A percentile compares a stretch with the other conserved stretches of the same genome.
These are phyloP conservation scores for Exophiala alcalophila DNA, from an alignment of 2,329 filamentous ascomycete species.

Conservation along the genomic window DNA sequence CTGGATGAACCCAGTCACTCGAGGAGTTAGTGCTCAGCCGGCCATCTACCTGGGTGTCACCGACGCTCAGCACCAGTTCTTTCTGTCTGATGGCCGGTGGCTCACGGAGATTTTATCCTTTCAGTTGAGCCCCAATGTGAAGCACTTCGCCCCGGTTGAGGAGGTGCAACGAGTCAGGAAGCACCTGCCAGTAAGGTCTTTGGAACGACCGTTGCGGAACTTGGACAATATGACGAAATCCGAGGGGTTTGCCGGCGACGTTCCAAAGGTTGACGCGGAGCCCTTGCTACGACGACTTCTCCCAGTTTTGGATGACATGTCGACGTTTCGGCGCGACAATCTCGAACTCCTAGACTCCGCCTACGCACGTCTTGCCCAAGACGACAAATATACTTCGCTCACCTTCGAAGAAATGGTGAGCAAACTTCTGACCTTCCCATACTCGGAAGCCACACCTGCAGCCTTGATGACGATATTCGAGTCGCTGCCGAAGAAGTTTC, in stretches of 20 bases:
- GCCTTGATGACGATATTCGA: conserved; percentile 16
- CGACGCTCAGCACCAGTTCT: conserved; percentile 23
- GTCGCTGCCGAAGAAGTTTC: conserved; percentile 7
- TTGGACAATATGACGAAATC: conserved; percentile 34
- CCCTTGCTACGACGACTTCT: conserved; percentile 37
- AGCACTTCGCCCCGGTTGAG: conserved; percentile 20
- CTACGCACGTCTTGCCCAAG: conserved; percentile 40
- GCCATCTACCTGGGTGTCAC: conserved; percentile 22
- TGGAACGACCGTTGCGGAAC: conserved; percentile 7
- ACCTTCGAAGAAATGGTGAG: conserved; percentile 40
- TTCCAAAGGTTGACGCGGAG: conserved; percentile 40
- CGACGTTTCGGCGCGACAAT: conserved; percentile 38
- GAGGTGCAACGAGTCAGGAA: conserved; percentile 23
- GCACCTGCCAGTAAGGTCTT: conserved; percentile 23
- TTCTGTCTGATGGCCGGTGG: conserved; percentile 27
- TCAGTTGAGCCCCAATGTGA: conserved; percentile 9
- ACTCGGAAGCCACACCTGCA: conserved; percentile 36
- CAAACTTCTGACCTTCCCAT: conserved; percentile 35
- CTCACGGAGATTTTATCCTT: conserved; percentile 7
- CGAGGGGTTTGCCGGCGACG: conserved; percentile 34
- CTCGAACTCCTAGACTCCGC: conserved; percentile 37
- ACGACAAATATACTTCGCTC: conserved; percentile 35
- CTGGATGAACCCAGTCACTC: conserved; percentile 4
- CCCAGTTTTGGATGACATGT: conserved; percentile 36
- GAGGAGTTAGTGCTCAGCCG: conserved; percentile 12